Evolutionary conservation across 805 yeast species (phyloP).

Genomic region (Torulaspora delbrueckii): DNA sequence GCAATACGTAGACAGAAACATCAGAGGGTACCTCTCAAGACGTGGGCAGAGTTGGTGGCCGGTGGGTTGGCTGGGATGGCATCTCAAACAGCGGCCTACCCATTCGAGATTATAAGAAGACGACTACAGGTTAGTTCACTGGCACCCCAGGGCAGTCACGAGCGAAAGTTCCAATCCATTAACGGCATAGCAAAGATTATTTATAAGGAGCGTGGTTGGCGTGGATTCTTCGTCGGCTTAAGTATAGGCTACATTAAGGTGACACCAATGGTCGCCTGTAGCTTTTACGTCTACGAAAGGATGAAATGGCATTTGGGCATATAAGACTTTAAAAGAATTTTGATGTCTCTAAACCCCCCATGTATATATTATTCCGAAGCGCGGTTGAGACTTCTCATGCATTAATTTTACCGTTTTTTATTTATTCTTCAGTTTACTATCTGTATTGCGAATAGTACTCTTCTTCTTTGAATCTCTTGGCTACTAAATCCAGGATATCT

Average conservation of each 20-base stretch:
- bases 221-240: constrained; percentile 91
- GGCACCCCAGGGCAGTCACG: constrained; percentile 49
- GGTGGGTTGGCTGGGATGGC: constrained; percentile 96
- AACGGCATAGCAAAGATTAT: constrained; percentile 46
- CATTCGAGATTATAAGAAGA: constrained; percentile 90
- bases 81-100: constrained; percentile 95
- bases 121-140: constrained; percentile 94
- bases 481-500: constrained; percentile 53
- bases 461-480: constrained; percentile 70
- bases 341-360: not conserved
- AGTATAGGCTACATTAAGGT: constrained; percentile 94
- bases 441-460: constrained; percentile 59
- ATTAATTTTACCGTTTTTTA: not conserved
- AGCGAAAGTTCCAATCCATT: constrained; percentile 32
- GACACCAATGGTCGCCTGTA: constrained; percentile 95
- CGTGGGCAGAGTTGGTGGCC: constrained; percentile 90
- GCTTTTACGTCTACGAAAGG: constrained; percentile 90
- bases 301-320: constrained; percentile 68
- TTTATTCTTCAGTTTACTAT: constrained; percentile 13
- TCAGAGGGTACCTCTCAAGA: constrained; percentile 60
- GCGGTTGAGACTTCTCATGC: constrained; percentile 1
- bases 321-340: constrained; percentile 23
- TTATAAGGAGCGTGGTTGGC: constrained; percentile 66
- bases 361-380: not conserved
- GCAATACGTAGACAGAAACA: constrained; percentile 14